Conservation (phyloP, 1,284 basidiomycete species). For the Tremellales sp. region DNA sequence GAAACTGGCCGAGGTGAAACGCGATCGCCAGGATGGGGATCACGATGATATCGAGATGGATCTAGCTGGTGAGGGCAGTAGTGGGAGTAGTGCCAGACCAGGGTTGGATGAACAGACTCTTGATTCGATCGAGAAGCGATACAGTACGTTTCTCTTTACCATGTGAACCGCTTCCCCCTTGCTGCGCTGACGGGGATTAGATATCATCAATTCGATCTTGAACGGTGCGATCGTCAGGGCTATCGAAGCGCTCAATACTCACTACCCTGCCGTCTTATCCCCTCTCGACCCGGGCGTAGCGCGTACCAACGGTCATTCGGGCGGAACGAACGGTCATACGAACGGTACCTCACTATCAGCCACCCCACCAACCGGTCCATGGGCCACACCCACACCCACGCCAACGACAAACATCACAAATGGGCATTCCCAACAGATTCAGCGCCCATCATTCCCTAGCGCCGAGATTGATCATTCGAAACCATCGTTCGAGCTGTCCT, state of each 20-base stretch:
- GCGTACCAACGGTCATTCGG: conserved; percentile 4
- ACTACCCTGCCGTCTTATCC: conserved; percentile 37
- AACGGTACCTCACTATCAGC: no score
- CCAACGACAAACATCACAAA: no score
- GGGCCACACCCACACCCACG: no score
- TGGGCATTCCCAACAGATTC: no score
- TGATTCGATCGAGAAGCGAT: conserved; percentile 27
- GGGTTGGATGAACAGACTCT: conserved; percentile 18
- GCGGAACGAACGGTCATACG: background rate
- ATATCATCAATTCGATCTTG: conserved; percentile 38
- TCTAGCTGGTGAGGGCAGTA: background rate
- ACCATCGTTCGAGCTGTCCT: conserved; percentile 28
- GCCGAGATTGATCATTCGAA: conserved; percentile 7
- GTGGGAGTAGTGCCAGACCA: conserved; percentile 3
- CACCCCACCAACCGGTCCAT: no score
- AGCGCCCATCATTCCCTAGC: background rate
- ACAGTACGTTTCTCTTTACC: conserved; percentile 22
- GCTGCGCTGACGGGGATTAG: conserved; percentile 8
- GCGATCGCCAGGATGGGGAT: conserved; percentile 5
- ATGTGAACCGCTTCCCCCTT: background rate
- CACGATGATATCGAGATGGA: conserved; percentile 1
- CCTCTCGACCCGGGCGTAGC: conserved; percentile 3
- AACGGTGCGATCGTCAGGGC: conserved; percentile 37
- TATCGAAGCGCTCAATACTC: conserved; percentile 28
- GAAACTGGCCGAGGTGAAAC: conserved; percentile 14